Evolutionary conservation across 352 stramenopile genomes (phyloP), one percentile per base, ranked within the genome.

Genomic region (Pythium insidiosum): DNA sequence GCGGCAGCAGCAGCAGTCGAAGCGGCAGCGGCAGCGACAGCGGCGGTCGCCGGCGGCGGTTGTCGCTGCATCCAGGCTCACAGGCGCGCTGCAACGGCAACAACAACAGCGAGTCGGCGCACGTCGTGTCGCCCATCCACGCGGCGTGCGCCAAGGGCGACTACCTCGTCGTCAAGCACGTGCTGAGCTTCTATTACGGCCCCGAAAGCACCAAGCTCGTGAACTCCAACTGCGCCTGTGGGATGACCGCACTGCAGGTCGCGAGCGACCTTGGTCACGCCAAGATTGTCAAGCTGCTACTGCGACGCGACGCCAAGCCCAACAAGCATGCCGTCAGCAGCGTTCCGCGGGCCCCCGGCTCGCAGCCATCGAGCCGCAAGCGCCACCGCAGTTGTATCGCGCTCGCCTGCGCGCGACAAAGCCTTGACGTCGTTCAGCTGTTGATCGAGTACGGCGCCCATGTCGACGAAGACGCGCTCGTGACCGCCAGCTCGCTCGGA

Each of bases 201-300:
- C 53, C 68, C 5, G 74, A 85, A 23, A 58, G 66, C 18, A 56
- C 73, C 16, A 67, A 79, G 51, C 66, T 88, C 38, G 72, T 87
- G 0, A 84, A 88, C 55, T 82, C 70, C 15, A 61, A 33, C 35
- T 86, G 76, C 48, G 58, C 56, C 15, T 87, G 77, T 38, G 77
- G 77, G 33, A 73, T 80, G 40, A 86, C 74, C 38, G 73, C 75
- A 23, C 50, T 90, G 4, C 70, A 90, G 43, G 74, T 88, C 31
- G 74, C 75, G 20, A 79, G 73, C 45, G 68, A 75, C 43, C 39
- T 52, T 1, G 73, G 68, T 16, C 65, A 88, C 57, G 43, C 42
- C 19, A 60, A 63, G 16, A 62, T 90, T 23, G 73, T 71, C 34
- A 78, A 80, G 58, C 39, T 88, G 33, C 49, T 90, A 38, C 65